Base-by-base conservation (phyloP, 768 basidiomycete species). In the Tylopilus sp. region DNA sequence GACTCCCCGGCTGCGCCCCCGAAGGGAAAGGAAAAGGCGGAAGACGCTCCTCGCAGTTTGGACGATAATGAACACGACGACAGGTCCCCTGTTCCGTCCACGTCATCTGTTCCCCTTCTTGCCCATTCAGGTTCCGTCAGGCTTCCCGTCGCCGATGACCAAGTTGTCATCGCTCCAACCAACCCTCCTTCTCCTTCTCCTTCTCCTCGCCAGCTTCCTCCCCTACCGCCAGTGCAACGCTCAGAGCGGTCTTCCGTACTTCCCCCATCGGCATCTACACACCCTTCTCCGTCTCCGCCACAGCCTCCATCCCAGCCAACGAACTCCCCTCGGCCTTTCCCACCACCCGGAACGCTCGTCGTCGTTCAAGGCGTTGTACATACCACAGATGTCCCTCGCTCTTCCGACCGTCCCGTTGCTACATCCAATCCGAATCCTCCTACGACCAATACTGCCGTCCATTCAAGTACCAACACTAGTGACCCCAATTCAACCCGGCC, bases 311-410 rank as follows among this genome's bases (percentile, higher is more conserved):
- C 64, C 28, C 61, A 66, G 25, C 60, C 57, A 12, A 38, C 50
- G 20, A 69, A 44, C 35, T 43, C 22, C 41, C 57, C 53, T n/a
- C 71, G 79, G 20, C 76, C 77, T 48, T 87, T 87, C 62, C 85
- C 86, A 31, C 82, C 86, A 0, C 82, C 86, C 0, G 86, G 88
- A 13, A 88, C 88, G 3, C 76, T 91, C 3, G 88, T 91, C 22
- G 86, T 91, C 31, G 88, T 91, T 0, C 88, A 91, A 67, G 88
- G 88, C 44, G 86, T 89, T 36, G 87, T 89, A 1, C 86, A 89
- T 55, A 88, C 87, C 1, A 83, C 84, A 4, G 86, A 88, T 66
- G 76, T 79, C 23, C 75, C 82, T 1, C 73, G 75, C 20, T 50
- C 67, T 31, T 49, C 60, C 13, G 61, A 67, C 40, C 57, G 66